Percentiles rank a stretch among this genome's conserved stretches.
Conservation (phyloP, 2,329 filamentous ascomycete species). For the Cadophora sp. region DNA sequence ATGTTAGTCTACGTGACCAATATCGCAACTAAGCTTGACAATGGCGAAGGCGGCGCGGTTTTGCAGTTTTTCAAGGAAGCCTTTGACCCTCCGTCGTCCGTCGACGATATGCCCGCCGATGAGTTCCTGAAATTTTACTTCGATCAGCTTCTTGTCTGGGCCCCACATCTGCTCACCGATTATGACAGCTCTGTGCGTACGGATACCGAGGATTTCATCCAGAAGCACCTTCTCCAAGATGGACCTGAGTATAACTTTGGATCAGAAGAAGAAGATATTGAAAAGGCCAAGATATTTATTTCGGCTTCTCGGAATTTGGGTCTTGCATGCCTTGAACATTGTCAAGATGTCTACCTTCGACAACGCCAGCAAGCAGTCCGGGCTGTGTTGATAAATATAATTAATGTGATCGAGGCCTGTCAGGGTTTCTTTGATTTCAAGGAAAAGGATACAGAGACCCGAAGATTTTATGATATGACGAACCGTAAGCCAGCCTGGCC, state of each 20-base stretch:
- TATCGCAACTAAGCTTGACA: conserved; percentile 35
- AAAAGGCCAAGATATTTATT: conserved; percentile 25
- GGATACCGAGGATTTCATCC: conserved; percentile 46
- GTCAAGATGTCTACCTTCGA: conserved; percentile 40
- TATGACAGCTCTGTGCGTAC: conserved; percentile 53
- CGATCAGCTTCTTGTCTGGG: conserved; percentile 54
- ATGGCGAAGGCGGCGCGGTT: conserved; percentile 41
- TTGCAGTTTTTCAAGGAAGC: conserved; percentile 44
- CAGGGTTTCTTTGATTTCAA: conserved; percentile 37
- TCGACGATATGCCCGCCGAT: conserved; percentile 46
- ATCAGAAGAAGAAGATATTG: conserved; percentile 25
- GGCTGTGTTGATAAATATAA: conserved; percentile 38
- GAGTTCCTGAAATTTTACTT: conserved; percentile 46
- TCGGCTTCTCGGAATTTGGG: conserved; percentile 37
- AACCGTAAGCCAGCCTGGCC: conserved; percentile 31
- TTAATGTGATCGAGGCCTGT: conserved; percentile 37
- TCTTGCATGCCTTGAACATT: conserved; percentile 41
- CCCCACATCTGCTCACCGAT: conserved; percentile 58
- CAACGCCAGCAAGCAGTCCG: conserved; percentile 39
- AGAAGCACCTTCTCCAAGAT: conserved; percentile 32
- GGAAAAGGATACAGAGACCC: conserved; percentile 24
- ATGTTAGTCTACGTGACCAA: conserved; percentile 38
- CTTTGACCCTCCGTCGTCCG: conserved; percentile 25
- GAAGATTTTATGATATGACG: conserved; percentile 29
- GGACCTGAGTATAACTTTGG: conserved; percentile 28